These are phyloP conservation scores for Blastocystis sp. DNA, from an alignment of 352 stramenopile species.

Conservation along the genomic window DNA sequence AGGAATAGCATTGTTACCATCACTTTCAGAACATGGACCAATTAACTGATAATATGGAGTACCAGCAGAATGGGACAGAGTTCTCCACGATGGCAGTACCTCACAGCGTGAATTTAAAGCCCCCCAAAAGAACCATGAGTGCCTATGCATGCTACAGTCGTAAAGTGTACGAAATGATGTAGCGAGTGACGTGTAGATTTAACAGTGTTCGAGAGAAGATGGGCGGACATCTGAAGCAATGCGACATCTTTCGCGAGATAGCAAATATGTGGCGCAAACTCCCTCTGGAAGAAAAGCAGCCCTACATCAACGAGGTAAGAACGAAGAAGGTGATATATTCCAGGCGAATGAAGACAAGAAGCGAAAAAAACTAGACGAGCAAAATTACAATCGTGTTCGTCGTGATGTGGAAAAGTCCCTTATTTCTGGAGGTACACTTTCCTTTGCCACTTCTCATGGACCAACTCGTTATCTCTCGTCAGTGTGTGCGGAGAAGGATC, in stretches of 20 bases:
- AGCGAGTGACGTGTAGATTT: neutral
- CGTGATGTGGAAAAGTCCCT: slow-evolving; percentile 41
- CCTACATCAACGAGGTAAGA: slow-evolving; percentile 40
- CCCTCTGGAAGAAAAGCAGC: slow-evolving; percentile 8
- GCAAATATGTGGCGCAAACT: neutral
- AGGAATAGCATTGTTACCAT: neutral
- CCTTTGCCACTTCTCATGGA: neutral
- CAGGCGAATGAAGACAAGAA: slow-evolving; percentile 45
- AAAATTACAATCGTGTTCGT: slow-evolving; percentile 26
- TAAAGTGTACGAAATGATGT: slow-evolving; percentile 10
- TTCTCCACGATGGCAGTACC: neutral
- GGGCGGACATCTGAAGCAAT: slow-evolving; percentile 5
- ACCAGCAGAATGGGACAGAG: neutral
- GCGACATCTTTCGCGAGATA: slow-evolving; percentile 57
- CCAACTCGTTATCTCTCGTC: neutral
- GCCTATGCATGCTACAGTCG: slow-evolving; percentile 57
- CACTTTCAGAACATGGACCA: neutral
- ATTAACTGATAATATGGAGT: neutral
- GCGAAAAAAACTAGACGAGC: slow-evolving; percentile 22
- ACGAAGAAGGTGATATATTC: neutral
- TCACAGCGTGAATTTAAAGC: slow-evolving; percentile 13
- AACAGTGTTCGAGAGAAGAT: neutral
- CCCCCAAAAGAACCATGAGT: slow-evolving; percentile 40
- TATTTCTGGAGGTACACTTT: neutral
- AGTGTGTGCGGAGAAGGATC: neutral